Conservation (phyloP, 2,329 filamentous ascomycete genomes). For the Epichloe amarillans region DNA sequence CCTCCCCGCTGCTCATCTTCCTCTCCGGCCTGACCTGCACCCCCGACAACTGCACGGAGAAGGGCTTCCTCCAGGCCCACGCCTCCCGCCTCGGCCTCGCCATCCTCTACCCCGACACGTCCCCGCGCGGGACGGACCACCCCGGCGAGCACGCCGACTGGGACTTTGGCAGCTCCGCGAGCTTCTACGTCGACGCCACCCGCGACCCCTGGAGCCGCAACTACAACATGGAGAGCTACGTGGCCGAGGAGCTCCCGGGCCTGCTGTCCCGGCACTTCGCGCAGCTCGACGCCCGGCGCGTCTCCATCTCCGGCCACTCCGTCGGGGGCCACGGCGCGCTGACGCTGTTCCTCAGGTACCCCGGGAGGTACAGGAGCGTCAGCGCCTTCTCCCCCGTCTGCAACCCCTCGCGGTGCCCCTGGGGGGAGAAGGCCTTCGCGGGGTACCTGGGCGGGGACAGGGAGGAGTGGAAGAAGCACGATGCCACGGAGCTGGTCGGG, state of each 20-base stretch:
- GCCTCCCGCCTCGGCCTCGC: constrained; percentile 74
- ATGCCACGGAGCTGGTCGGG: constrained; percentile 81
- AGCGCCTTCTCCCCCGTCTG: constrained; percentile 83
- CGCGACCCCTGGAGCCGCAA: constrained; percentile 57
- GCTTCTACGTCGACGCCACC: constrained; percentile 88
- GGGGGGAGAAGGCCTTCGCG: constrained; percentile 89
- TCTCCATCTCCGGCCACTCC: constrained; percentile 84
- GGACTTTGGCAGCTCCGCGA: constrained; percentile 85
- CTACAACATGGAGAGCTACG: constrained; percentile 93
- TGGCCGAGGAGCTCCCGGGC: constrained; percentile 74
- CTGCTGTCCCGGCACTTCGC: constrained; percentile 60
- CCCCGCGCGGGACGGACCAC: constrained; percentile 69
- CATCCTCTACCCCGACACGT: constrained; percentile 91
- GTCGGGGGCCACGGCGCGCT: constrained; percentile 97
- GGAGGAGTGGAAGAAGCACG: constrained; percentile 74
- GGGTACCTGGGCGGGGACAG: constrained; percentile 76
- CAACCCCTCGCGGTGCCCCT: constrained; percentile 75
- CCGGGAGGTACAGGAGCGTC: constrained; percentile 76
- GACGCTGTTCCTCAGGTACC: constrained; percentile 83
- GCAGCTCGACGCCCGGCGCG: constrained; percentile 51
- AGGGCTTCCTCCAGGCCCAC: constrained; percentile 81
- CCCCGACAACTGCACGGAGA: constrained; percentile 69
- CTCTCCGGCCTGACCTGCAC: constrained; percentile 92
- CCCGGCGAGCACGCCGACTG: constrained; percentile 75
- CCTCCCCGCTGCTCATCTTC: constrained; percentile 78